phyloP scores from a whole-genome alignment of 768 basidiomycete genomes.

The Asterophora lycoperdoides region DNA sequence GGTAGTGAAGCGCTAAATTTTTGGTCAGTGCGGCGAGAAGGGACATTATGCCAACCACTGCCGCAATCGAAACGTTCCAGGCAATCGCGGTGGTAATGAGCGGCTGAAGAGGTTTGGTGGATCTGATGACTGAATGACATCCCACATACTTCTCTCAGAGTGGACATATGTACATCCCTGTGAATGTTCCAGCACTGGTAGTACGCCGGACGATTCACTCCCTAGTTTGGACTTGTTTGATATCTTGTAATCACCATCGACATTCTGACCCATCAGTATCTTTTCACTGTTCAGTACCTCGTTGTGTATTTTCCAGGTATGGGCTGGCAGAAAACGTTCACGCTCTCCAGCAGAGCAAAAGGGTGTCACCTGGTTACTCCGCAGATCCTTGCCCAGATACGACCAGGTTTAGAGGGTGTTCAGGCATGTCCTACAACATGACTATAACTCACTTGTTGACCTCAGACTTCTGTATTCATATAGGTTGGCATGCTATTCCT shows the following conservation, averaged over 20 bases:
- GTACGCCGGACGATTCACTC: not conserved
- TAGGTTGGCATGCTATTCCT: slow-evolving; percentile 87
- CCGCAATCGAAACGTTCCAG: slow-evolving; percentile 85
- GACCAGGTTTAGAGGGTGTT: slow-evolving; percentile 62
- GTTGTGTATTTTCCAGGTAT: slow-evolving; percentile 33
- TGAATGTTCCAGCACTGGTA: not conserved
- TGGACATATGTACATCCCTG: not conserved
- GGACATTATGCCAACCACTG: slow-evolving; percentile 97
- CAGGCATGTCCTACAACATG: slow-evolving; percentile 38
- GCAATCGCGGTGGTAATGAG: slow-evolving; percentile 82
- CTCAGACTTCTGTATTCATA: not conserved
- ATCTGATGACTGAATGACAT: slow-evolving; percentile 8
- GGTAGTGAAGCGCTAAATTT: slow-evolving; percentile 6
- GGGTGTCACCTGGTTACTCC: slow-evolving; percentile 86
- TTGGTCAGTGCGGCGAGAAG: slow-evolving; percentile 74
- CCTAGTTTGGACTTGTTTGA: not conserved
- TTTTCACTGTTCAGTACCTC: no score
- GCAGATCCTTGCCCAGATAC: slow-evolving; percentile 63
- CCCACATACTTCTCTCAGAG: not conserved
- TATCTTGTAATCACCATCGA: not conserved
- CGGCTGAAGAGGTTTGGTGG: slow-evolving; percentile 41
- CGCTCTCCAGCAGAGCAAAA: slow-evolving; percentile 45
- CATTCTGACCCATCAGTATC: not conserved
- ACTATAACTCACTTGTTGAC: not conserved
- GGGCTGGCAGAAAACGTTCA: slow-evolving; percentile 91